Evolutionary conservation across 2,329 filamentous ascomycete genomes (phyloP), one percentile per base, ranked within the genome.

Genomic region (Dactylella cylindrospora): DNA sequence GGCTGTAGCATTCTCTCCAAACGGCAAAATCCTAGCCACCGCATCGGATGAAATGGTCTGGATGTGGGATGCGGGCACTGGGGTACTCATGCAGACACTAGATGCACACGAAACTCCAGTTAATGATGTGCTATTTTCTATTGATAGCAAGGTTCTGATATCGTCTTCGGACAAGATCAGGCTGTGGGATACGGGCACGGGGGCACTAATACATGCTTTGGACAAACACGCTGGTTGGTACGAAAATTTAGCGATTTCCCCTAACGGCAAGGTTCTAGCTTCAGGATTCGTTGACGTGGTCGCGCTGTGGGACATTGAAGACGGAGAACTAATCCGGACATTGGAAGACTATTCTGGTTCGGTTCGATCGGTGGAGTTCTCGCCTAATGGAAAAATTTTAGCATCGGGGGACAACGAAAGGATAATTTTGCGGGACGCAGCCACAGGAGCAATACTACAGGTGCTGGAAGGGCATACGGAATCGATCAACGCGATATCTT

Each of bases 401-500:
- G 49, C 54, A n/a, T 62, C 49, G 9, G 55, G 5, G 12, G 8
- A 5, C 3, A 31, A 38, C 26, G 28, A 39, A 6, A 43, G 29
- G 12, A 32, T 61, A 7, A 23, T 36, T 12, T 22, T 62, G 7
- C 57, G 57, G 50, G 41, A 62, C 36, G 23, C 41, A 20, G 6
- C 9, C 6, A 49, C 41, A 7, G 41, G 41, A 33, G 15, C 6
- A 7, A n/a, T n/a, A 19, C 28, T 20, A 17, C 10, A 20, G 28
- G 3, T 19, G 4, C 44, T 20, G 6, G 12, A 15, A 25, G 13
- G 26, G n/a, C 15, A 22, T 36, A 3, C 8, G 9, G 3, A 3
- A 3, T 5, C 93, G 45, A 93, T 97, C 32, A 97, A 93, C 2
- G 97, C 93, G 1, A 91, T 98, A 44, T 93, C 93, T 66, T 96